Evolutionary conservation across 2,329 filamentous ascomycete genomes (phyloP).

Genomic region (Blastomyces emzantsi): DNA sequence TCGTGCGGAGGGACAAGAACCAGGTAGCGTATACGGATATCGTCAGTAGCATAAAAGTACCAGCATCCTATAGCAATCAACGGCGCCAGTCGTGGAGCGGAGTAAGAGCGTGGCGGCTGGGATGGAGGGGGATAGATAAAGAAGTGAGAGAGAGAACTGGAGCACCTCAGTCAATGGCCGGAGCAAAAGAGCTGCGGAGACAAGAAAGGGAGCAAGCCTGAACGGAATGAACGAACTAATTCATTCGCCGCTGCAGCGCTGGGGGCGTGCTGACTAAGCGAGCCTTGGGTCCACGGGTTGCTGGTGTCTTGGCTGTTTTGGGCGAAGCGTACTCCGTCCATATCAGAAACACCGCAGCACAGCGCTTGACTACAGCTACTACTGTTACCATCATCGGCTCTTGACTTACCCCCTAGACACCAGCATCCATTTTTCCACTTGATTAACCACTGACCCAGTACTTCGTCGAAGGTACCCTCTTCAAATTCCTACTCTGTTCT

Average conservation of each 20-base stretch:
- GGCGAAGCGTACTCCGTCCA: no score
- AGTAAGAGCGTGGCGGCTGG: background rate
- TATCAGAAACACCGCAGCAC: background rate
- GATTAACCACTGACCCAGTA: background rate
- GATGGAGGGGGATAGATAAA: background rate
- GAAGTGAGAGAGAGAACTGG: background rate
- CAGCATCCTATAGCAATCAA: background rate
- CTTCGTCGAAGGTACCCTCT: background rate
- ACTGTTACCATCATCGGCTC: background rate
- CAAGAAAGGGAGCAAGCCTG: no score
- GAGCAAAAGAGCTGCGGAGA: background rate
- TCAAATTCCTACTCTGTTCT: background rate
- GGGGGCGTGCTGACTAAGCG: background rate
- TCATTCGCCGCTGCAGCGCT: background rate
- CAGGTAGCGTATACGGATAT: background rate
- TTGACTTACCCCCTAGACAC: background rate
- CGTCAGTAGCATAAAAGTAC: background rate
- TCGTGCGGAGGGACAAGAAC: background rate
- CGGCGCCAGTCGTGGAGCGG: background rate
- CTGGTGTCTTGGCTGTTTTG: background rate
- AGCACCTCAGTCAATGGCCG: background rate
- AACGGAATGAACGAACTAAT: background rate
- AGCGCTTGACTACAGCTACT: background rate
- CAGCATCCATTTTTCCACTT: background rate
- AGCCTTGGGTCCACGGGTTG: background rate